Conservation (phyloP, 148 eudicot genomes). For the Rheum nobile region DNA sequence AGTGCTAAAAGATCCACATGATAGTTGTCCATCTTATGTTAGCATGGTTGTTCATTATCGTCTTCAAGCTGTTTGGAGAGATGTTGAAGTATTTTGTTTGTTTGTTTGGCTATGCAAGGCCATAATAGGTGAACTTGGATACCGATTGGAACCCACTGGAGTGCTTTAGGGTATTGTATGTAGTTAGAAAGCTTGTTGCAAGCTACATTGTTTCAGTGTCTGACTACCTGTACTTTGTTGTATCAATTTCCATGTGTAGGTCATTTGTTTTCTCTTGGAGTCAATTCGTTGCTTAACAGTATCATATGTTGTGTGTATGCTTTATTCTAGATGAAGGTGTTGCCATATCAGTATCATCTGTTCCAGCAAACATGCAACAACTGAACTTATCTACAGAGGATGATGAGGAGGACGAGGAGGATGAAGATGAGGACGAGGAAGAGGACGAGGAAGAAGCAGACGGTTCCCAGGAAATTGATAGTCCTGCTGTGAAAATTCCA, state of each 20-base stretch:
- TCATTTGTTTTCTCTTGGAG: not conserved
- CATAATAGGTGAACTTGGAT: not conserved
- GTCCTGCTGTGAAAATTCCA: constrained; percentile 78
- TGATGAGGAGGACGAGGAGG: constrained; percentile 8
- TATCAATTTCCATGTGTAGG: not conserved
- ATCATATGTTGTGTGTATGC: not conserved
- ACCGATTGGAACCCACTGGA: not conserved
- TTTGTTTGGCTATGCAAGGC: not conserved
- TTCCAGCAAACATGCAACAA: constrained; percentile 54
- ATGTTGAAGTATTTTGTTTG: not conserved
- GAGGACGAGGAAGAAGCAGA: constrained; percentile 3
- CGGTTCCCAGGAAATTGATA: constrained; percentile 36
- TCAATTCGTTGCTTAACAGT: not conserved
- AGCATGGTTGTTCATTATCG: not conserved
- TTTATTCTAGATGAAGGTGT: constrained; percentile 32
- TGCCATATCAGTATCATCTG: constrained; percentile 41
- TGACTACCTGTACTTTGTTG: not conserved
- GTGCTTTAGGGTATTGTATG: not conserved
- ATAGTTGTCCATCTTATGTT: not conserved
- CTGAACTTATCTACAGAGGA: constrained; percentile 46
- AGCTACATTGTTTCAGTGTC: not conserved
- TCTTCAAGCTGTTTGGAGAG: not conserved
- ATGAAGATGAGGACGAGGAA: not conserved
- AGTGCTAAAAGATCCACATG: not conserved
- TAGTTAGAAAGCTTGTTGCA: not conserved